Conservation (phyloP, 2,329 filamentous ascomycete genomes). For the Aspergillus neoniger region DNA sequence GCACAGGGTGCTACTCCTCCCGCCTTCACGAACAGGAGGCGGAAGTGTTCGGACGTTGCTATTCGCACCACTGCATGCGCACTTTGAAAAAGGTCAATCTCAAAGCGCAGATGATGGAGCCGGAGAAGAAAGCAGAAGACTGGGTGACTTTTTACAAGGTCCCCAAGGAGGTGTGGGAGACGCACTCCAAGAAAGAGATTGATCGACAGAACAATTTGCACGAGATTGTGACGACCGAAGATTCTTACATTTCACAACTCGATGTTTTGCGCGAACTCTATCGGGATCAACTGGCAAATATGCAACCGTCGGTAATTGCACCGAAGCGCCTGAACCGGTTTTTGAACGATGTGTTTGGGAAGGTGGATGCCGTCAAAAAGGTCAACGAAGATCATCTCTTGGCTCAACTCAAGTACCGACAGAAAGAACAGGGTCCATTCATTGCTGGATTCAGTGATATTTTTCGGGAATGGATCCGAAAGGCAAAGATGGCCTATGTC, state of each 20-base stretch:
- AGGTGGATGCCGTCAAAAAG: conserved; percentile 80
- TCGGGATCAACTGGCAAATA: conserved; percentile 71
- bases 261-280: conserved; percentile 85
- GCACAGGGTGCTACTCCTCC: conserved; percentile 85
- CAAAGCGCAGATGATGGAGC: conserved; percentile 69
- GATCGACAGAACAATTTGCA: conserved; percentile 92
- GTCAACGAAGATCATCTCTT: conserved; percentile 92
- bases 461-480: conserved; percentile 97
- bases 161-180: conserved; percentile 72
- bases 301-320: conserved; percentile 77
- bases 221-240: conserved; percentile 91
- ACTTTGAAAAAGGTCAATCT: conserved; percentile 94
- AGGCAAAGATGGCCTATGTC: conserved; percentile 83
- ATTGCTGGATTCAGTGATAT: conserved; percentile 93
- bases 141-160: conserved; percentile 90
- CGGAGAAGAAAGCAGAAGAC: conserved; percentile 70
- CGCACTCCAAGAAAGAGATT: conserved; percentile 79
- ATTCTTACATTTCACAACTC: conserved; percentile 84
- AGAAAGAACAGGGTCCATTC: conserved; percentile 95
- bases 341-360: conserved; percentile 82
- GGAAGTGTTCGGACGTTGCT: conserved; percentile 73
- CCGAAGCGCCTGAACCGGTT: conserved; percentile 79
- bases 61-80: conserved; percentile 89
- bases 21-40: conserved; percentile 70
- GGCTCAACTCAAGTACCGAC: conserved; percentile 91